phyloP scores from a whole-genome alignment of 176 grass and related monocot genomes.

The Eleusine coracana region DNA sequence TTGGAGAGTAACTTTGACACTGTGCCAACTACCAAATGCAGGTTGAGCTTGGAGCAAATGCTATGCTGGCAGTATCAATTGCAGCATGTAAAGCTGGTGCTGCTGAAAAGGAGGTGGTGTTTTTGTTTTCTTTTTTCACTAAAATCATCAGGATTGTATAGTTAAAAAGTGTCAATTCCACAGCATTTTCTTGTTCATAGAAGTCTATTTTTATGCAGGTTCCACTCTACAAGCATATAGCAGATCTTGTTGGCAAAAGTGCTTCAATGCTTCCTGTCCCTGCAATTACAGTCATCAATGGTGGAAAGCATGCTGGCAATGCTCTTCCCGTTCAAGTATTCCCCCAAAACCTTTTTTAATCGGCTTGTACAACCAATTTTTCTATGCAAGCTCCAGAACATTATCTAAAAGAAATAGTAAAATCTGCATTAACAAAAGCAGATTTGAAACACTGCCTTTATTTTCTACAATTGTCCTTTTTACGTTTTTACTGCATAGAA shows the following conservation, averaged over 20 bases:
- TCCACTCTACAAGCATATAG: slow-evolving; percentile 94
- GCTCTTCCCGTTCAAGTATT: slow-evolving; percentile 78
- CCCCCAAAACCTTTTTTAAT: slow-evolving; percentile 27
- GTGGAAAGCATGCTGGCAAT: slow-evolving; percentile 88
- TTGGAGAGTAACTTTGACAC: slow-evolving; percentile 15
- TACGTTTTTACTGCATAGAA: background rate
- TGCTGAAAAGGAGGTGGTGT: slow-evolving; percentile 86
- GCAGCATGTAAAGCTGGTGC: slow-evolving; percentile 98
- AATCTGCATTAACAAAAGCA: slow-evolving; percentile 14
- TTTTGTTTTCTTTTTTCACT: background rate
- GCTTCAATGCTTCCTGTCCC: slow-evolving; percentile 75
- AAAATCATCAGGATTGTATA: background rate
- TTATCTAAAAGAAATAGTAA: background rate
- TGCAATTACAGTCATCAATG: slow-evolving; percentile 87
- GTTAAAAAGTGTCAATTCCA: background rate
- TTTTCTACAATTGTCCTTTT: background rate
- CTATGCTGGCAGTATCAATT: slow-evolving; percentile 94
- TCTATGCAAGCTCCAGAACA: background rate
- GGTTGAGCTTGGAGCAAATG: slow-evolving; percentile 83
- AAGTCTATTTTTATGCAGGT: slow-evolving; percentile 56
- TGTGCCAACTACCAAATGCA: slow-evolving; percentile 35
- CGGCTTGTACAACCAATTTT: slow-evolving; percentile 20
- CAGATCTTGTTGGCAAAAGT: slow-evolving; percentile 90
- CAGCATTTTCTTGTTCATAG: slow-evolving; percentile 9
- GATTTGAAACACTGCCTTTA: background rate